These are phyloP conservation scores for Discostella stelligeroides DNA, from an alignment of 108 stramenopile genomes.

Conservation along the genomic window DNA sequence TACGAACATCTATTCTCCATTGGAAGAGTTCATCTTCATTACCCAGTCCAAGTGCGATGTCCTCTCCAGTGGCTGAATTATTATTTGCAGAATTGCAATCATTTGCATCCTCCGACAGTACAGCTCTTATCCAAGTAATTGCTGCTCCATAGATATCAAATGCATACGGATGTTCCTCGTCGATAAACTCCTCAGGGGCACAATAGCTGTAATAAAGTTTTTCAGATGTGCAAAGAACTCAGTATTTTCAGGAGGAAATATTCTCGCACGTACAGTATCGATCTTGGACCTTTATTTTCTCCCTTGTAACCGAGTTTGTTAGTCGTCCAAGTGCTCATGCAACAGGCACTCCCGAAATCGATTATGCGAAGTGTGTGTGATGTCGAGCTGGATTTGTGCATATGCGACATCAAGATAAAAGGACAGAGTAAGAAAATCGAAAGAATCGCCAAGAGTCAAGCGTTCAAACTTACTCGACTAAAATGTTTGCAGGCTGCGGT, in stretches of 20 bases:
- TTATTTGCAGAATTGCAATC: background rate
- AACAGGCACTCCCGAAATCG: conserved; percentile 49
- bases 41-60: conserved; percentile 15
- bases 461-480: conserved; percentile 26
- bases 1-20: conserved; percentile 43
- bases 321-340: conserved; percentile 44
- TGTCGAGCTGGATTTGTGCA: conserved; percentile 22
- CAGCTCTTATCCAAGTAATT: conserved; percentile 43
- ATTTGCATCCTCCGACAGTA: conserved; percentile 27
- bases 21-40: conserved; percentile 33
- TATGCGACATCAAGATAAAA: too few species aligned
- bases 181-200: conserved; percentile 46
- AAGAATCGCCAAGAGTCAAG: too few species aligned
- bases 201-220: too few species aligned
- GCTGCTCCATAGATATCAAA: conserved; percentile 42
- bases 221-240: background rate
- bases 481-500: conserved; percentile 30
- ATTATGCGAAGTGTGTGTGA: conserved; percentile 38
- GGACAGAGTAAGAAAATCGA: background rate
- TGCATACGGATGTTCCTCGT: conserved; percentile 44
- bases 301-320: conserved; percentile 41
- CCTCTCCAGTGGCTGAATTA: background rate
- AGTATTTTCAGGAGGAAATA: background rate
- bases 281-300: conserved; percentile 39
- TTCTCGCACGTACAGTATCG: conserved; percentile 30